phyloP scores from a whole-genome alignment of 805 yeast genomes.

The Isabelozyma rhagii region DNA sequence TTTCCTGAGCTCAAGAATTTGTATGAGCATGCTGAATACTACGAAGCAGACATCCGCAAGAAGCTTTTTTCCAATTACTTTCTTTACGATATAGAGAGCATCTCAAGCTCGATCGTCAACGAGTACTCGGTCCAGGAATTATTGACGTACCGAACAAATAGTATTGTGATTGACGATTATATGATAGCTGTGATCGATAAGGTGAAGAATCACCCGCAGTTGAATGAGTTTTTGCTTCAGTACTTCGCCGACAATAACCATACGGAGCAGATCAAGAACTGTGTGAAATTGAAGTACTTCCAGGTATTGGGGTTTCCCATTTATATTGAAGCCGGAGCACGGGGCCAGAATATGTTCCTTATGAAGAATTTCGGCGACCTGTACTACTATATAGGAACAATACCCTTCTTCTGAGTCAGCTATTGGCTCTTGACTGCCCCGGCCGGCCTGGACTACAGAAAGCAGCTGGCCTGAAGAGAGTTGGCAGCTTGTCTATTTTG shows the following conservation, averaged over 20 bases:
- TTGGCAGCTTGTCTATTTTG: too few species aligned
- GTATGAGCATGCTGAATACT: conserved; percentile 12
- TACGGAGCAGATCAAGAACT: neutral
- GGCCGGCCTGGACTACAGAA: too few species aligned
- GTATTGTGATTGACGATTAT: conserved; percentile 6
- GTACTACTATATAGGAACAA: neutral
- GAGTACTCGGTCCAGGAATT: neutral
- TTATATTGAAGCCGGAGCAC: neutral
- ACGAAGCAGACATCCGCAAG: conserved; percentile 1
- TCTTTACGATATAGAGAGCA: conserved; percentile 2
- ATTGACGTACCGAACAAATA: neutral
- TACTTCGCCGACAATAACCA: neutral
- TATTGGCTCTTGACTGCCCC: neutral
- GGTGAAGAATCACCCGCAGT: neutral
- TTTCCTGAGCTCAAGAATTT: neutral
- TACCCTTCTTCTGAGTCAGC: too few species aligned
- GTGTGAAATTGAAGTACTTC: neutral
- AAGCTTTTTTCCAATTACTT: conserved; percentile 3
- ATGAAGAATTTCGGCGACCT: neutral
- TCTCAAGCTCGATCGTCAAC: neutral
- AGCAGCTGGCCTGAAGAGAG: too few species aligned
- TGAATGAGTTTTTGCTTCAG: neutral
- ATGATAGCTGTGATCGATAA: conserved; percentile 5
- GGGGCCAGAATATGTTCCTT: neutral
- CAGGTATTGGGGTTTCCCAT: neutral